Evolutionary conservation across 805 yeast species (phyloP), one percentile per base, ranked within the genome.

Genomic region (Scheffersomyces coipomensis): DNA sequence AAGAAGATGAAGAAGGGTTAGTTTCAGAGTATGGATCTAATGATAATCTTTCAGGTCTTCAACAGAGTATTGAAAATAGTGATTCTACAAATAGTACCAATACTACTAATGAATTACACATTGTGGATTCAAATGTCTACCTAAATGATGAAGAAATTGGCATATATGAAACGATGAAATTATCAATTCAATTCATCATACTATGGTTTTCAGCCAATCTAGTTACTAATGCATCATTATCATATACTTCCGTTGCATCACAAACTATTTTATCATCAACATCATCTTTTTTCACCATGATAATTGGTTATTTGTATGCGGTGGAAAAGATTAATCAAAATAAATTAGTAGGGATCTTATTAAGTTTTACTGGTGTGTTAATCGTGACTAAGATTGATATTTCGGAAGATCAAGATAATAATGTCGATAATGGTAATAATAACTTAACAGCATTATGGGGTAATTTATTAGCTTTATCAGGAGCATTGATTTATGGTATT

Each of bases 191-290:
- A 64, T 93, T 93, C 59, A 84, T 95, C 46, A 63, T 85, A 3
- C 67, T 93, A 31, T 93, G 99, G 99, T 93, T 88, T 56, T 44
- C 81, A 13, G 95, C 98, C 2, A 93, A 93, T 60, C 72, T 90
- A 47, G 83, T 87, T 40, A 88, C 93, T 23, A 93, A 93, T 62
- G 88, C 96, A 0, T 82, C 95, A 16, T 69, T 93, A 37, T 76
- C 85, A 18, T 93, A 84, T 60, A 93, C 99, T 0, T 82, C 90
- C 10, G 99, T 93, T 16, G 95, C 96, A 2, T 84, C 93, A 11
- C 97, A 95, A 53, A 93, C 98, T 2, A 91, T 93, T 18, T 64
- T 93, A 29, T 85, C 96, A 13, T 85, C 97, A 26, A 90, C 98
- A 0, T 84, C 95, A 4, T 86, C 96, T 6, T 89, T 93, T 57